These are phyloP conservation scores for Oryza rufipogon DNA, from an alignment of 176 grass and related monocot genomes.

Conservation along the genomic window DNA sequence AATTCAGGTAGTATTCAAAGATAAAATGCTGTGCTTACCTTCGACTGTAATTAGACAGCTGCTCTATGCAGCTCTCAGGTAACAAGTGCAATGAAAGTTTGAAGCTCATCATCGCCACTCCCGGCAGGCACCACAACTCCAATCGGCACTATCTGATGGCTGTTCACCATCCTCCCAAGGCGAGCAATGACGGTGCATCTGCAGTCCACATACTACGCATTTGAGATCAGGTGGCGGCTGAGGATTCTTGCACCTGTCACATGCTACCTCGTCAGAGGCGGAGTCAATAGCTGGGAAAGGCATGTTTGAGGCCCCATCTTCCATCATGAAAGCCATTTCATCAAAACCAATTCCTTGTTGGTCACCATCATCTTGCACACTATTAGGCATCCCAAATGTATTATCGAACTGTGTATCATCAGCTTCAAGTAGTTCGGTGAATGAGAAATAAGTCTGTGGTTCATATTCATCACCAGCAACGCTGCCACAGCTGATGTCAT, in stretches of 20 bases:
- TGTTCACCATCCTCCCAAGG: constrained; percentile 58
- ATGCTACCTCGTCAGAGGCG: constrained; percentile 31
- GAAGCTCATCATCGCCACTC: constrained; percentile 53
- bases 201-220: constrained; percentile 61
- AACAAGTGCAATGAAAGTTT: constrained; percentile 18
- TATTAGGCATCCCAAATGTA: constrained; percentile 46
- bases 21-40: constrained; percentile 32
- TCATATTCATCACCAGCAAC: constrained; percentile 52
- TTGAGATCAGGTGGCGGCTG: constrained; percentile 61
- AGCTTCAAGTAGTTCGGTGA: constrained; percentile 73
- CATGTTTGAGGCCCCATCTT: constrained; percentile 44
- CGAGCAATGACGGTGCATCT: constrained; percentile 63
- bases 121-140: constrained; percentile 76
- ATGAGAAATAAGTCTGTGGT: constrained; percentile 79
- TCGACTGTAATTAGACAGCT: constrained; percentile 9
- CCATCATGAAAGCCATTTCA: constrained; percentile 41
- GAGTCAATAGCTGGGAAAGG: constrained; percentile 24
- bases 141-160: constrained; percentile 33
- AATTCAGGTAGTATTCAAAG: background rate
- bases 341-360: constrained; percentile 48
- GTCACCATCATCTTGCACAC: constrained; percentile 41
- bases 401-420: constrained; percentile 61
- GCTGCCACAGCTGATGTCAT: constrained; percentile 48
- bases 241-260: constrained; percentile 57
- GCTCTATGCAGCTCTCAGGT: background rate